phyloP scores from a whole-genome alignment of 345 rosid genomes.

The Rhizophora mangle region DNA sequence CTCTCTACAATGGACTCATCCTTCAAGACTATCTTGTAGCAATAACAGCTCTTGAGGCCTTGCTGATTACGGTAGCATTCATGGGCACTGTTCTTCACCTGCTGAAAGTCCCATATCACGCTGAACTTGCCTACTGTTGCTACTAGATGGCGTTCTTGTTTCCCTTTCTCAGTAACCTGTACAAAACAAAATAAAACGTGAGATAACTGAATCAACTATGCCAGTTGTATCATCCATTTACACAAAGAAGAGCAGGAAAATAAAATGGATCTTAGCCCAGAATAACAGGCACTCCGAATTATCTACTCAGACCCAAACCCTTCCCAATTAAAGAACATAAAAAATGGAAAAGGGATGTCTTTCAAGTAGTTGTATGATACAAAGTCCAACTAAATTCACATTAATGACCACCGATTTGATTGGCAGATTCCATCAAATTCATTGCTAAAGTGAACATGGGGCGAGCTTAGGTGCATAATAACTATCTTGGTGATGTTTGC shows the following conservation, averaged over 20 bases:
- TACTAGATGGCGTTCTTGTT: conserved; percentile 85
- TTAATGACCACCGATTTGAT: too few relatives aligned
- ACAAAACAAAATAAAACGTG: conserved; percentile 8
- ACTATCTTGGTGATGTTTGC: too few relatives aligned
- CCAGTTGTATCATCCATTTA: not conserved
- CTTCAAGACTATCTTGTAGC: conserved; percentile 85
- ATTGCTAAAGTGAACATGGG: too few relatives aligned
- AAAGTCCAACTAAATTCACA: too few relatives aligned
- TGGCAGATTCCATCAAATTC: too few relatives aligned
- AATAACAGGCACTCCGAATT: not conserved
- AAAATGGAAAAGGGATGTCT: too few relatives aligned
- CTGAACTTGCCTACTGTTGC: conserved; percentile 96
- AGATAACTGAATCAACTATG: not conserved
- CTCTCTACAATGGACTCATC: conserved; percentile 92
- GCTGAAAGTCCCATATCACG: conserved; percentile 94
- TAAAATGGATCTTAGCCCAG: not conserved
- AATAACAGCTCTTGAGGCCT: conserved; percentile 94
- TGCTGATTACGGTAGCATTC: conserved; percentile 82
- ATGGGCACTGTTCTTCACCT: conserved; percentile 86
- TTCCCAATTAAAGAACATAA: not conserved
- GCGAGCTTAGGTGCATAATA: too few relatives aligned
- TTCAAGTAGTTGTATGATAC: too few relatives aligned
- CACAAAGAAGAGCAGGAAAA: not conserved
- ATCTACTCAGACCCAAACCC: not conserved
- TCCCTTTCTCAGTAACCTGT: conserved; percentile 90